Conservation (phyloP, 208 protist species). For the Vickermania ingenoplastis region DNA sequence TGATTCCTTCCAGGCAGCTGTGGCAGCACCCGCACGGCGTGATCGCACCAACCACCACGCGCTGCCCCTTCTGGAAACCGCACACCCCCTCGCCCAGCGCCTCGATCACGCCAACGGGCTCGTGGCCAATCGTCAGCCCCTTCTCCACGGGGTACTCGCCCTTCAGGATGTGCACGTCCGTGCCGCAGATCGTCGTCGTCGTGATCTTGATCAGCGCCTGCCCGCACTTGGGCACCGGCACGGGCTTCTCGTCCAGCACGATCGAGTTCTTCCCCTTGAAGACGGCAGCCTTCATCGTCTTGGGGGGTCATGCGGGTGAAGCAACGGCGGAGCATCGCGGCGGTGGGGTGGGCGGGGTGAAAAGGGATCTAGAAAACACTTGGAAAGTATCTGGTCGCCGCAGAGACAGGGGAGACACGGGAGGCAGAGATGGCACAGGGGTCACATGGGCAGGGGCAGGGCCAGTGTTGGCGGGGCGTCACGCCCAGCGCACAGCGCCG, state of each 20-base stretch:
- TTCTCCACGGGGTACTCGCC: constrained; percentile 15
- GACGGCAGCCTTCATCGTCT: constrained; percentile 22
- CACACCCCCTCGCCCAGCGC: constrained; percentile 14
- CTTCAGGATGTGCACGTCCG: constrained; percentile 21
- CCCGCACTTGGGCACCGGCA: constrained; percentile 13
- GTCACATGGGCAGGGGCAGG: too few relatives aligned
- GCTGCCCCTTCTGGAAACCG: constrained; percentile 21
- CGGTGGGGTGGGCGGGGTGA: too few relatives aligned
- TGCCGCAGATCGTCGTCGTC: constrained; percentile 30
- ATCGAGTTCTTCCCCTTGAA: constrained; percentile 20
- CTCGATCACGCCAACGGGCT: constrained; percentile 22
- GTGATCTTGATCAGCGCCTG: constrained; percentile 29
- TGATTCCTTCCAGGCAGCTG: constrained; percentile 13
- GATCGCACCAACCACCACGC: constrained; percentile 17
- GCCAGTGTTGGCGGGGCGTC: too few relatives aligned
- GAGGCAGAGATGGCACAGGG: too few relatives aligned
- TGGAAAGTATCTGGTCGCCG: too few relatives aligned
- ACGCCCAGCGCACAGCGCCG: too few relatives aligned
- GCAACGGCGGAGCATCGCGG: constrained; percentile 18
- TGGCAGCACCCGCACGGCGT: constrained; percentile 19
- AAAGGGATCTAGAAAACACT: too few relatives aligned
- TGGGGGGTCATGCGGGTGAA: constrained; percentile 2
- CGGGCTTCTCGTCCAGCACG: constrained; percentile 17
- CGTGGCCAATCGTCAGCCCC: constrained; percentile 20
- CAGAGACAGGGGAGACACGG: too few relatives aligned